Base-by-base conservation (phyloP, 2,329 filamentous ascomycete genomes). In the Cladophialophora carrionii region DNA sequence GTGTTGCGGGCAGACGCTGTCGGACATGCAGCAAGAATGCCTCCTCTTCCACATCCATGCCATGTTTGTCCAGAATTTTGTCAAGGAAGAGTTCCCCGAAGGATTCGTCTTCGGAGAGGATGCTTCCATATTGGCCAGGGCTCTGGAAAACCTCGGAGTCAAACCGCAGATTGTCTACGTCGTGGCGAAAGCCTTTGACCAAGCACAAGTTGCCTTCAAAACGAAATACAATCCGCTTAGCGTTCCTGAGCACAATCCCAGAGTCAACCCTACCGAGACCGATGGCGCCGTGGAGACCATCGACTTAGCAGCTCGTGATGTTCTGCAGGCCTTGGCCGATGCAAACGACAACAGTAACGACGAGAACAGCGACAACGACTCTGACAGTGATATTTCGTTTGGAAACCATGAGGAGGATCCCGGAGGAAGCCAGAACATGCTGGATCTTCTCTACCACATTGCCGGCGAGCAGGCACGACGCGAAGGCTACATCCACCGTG, bases 401-500 rank as follows among this genome's bases (percentile, higher is more conserved):
- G 76, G 56, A 17, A 68, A 78, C 60, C 77, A 79, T 48, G 80
- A 80, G 41, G 74, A 70, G 12, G 67, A 71, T 54, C 58, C 66
- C 6, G 68, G 76, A 8, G 81, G 84, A 65, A 91, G 90, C 6
- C 90, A 95, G 73, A 93, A 92, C 66, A 87, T 96, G 56, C 89
- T 96, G 53, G 91, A 88, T 67, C 82, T 97, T 1, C 83, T 98
- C 0, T 98, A 96, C 74, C 87, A 93, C 64, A 96, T 98, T 54
- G 96, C 93, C 0, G 93, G 97, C 76, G 92, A 98, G 71, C 93
- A 96, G 74, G 92, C 93, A 1, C 87, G 89, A 62, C 85, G 91
- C 58, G 94, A 95, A 74, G 90, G 92, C 22, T 96, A 95, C 73
- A 89, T 97, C 24, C 95, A 99, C 76, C 86, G 94, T 12, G 94